Percentiles rank a stretch among this genome's conserved stretches.
phyloP scores from a whole-genome alignment of 257 asterid genomes.

The Solanum tarijense region DNA sequence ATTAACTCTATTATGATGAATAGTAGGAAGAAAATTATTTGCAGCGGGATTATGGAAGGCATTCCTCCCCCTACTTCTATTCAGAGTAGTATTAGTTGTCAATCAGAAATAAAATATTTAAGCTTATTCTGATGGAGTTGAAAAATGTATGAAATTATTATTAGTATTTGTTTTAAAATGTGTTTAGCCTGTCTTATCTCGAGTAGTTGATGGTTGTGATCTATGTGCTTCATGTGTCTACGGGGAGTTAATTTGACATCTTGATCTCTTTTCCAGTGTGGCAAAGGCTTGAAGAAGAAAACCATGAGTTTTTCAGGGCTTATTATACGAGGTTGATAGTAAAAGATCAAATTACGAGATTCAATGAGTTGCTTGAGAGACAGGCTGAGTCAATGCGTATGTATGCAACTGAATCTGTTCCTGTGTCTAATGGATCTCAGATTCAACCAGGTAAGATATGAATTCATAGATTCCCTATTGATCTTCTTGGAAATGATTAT shows the following conservation, averaged over 20 bases:
- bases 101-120: background rate
- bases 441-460: conserved; percentile 40
- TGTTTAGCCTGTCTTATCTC: background rate
- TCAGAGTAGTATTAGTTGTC: background rate
- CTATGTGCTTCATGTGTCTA: background rate
- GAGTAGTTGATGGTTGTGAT: background rate
- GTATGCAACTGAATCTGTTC: conserved; percentile 21
- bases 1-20: background rate
- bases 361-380: conserved; percentile 69
- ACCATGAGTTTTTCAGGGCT: conserved; percentile 68
- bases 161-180: background rate
- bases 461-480: background rate
- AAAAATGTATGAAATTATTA: background rate
- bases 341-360: conserved; percentile 73
- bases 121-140: background rate
- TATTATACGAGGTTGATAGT: conserved; percentile 65
- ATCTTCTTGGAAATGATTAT: background rate
- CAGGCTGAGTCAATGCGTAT: conserved; percentile 61
- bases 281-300: conserved; percentile 90
- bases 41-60: background rate
- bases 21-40: background rate
- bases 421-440: conserved; percentile 47
- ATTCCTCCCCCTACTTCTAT: background rate
- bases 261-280: conserved; percentile 57
- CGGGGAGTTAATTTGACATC: conserved; percentile 2